Base-by-base conservation (phyloP, 106 monocot genomes). In the Apostasia ramifera region DNA sequence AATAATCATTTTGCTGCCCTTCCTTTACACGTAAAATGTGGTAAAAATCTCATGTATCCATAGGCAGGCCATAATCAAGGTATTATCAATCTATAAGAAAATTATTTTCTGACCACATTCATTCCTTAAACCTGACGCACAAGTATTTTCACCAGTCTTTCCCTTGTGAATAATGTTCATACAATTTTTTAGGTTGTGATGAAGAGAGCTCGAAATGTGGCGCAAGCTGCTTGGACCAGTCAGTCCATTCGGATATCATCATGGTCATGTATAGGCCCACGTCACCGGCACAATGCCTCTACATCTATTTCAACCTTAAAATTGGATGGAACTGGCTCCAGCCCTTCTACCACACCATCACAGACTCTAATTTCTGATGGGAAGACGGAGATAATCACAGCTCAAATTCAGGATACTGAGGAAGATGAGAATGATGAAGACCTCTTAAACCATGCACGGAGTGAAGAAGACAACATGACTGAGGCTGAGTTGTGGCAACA, bases 261-360 rank as follows among this genome's bases (percentile, higher is more conserved):
- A 53, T 97, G 95, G 95, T 82, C 95, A 42, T 97, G 95, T 71
- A 97, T 97, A 41, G 95, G 95, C 13, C 95, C 92, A 5, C 86
- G 97, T 9, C 82, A 73, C 1, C 95, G 89, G 41, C 84, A 73
- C 55, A 70, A 44, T 38, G 37, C 52, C 55, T 74, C 81, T 45
- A 53, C 49, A 1, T 15, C 77, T 37, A 40, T 53, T 12, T 46
- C 47, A 8, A 73, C 50, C 47, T 73, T 64, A 39, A 79, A 66
- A 51, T 55, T 40, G 57, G 79, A 81, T 70, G 81, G 78, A 55
- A 69, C 68, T n/a, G 41, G 10, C 6, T 9, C 59, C 45, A 52
- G 8, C 8, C 40, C 60, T 14, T 53, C 44, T 53, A 61, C 74
- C 58, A 46, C 42, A 52, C 42, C 54, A 14, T 11, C 0, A 2